These are phyloP conservation scores for Amanita pallidorosea DNA, from an alignment of 768 basidiomycete genomes.

Conservation along the genomic window DNA sequence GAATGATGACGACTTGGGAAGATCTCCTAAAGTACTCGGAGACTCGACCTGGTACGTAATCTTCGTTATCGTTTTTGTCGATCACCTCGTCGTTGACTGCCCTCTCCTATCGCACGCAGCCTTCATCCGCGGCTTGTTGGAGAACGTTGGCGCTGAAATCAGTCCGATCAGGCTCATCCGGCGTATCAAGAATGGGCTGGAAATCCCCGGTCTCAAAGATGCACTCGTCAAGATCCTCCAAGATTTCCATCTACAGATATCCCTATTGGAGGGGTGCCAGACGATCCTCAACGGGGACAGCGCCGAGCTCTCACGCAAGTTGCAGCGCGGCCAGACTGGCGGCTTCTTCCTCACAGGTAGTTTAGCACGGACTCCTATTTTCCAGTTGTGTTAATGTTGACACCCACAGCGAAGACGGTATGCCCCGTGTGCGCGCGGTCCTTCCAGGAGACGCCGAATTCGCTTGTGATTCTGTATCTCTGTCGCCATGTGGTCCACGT, in stretches of 20 bases:
- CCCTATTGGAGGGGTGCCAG: slow-evolving; percentile 86
- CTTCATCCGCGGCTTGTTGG: slow-evolving; percentile 90
- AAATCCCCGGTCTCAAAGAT: slow-evolving; percentile 90
- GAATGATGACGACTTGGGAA: slow-evolving; percentile 95
- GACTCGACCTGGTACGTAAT: slow-evolving; percentile 65
- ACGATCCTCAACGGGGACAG: slow-evolving; percentile 80
- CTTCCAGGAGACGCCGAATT: slow-evolving; percentile 46
- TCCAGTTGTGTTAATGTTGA: background rate
- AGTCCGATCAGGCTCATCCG: slow-evolving; percentile 91
- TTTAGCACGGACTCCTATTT: slow-evolving; percentile 28
- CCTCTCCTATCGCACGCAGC: slow-evolving; percentile 35
- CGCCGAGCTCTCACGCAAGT: slow-evolving; percentile 49
- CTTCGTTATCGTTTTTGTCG: background rate
- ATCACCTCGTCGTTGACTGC: background rate
- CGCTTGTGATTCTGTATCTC: slow-evolving; percentile 65
- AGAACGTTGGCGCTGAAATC: slow-evolving; percentile 95
- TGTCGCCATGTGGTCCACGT: slow-evolving; percentile 87
- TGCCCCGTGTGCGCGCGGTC: slow-evolving; percentile 62
- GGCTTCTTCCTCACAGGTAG: slow-evolving; percentile 73
- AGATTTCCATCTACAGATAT: slow-evolving; percentile 91
- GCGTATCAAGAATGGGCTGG: slow-evolving; percentile 90
- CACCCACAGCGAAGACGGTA: slow-evolving; percentile 38
- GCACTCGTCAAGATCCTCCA: slow-evolving; percentile 95
- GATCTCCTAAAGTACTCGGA: slow-evolving; percentile 92
- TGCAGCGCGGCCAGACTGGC: slow-evolving; percentile 68